phyloP scores from a whole-genome alignment of 2,329 filamentous ascomycete genomes.

The Fonsecaea monophora region DNA sequence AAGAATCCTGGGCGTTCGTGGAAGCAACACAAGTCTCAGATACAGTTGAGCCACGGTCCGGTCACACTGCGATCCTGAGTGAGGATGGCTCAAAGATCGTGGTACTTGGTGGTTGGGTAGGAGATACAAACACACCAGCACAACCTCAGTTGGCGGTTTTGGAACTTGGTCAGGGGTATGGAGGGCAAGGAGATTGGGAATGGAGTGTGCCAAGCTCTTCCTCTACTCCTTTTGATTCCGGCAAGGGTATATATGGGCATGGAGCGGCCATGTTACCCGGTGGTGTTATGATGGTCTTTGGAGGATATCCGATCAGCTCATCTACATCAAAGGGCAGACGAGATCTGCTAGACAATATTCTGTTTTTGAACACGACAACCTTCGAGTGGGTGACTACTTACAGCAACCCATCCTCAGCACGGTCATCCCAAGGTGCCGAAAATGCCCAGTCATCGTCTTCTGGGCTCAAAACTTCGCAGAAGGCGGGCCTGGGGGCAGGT shows the following conservation, averaged over 20 bases:
- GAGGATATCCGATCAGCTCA: conserved; percentile 62
- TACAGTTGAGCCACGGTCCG: conserved; percentile 78
- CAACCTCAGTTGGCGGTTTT: conserved; percentile 81
- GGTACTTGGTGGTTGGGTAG: conserved; percentile 91
- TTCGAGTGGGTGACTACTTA: conserved; percentile 65
- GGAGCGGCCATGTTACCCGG: conserved; percentile 67
- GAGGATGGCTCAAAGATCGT: conserved; percentile 79
- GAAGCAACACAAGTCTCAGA: conserved; percentile 60
- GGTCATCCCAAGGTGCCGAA: conserved; percentile 41
- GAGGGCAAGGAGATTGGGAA: conserved; percentile 54
- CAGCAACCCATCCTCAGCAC: conserved; percentile 51
- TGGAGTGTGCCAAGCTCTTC: conserved; percentile 51
- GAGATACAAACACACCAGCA: conserved; percentile 75
- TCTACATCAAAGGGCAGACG: conserved; percentile 45
- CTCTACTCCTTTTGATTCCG: conserved; percentile 51
- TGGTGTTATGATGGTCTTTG: conserved; percentile 66
- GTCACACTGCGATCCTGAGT: conserved; percentile 82
- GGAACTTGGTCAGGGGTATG: conserved; percentile 75
- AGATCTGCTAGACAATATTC: conserved; percentile 50
- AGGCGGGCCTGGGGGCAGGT: conserved; percentile 68
- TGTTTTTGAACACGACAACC: conserved; percentile 67
- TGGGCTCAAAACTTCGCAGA: conserved; percentile 47
- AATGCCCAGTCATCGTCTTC: conserved; percentile 26
- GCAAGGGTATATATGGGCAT: conserved; percentile 65
- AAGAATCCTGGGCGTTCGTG: conserved; percentile 85